Evolutionary conservation across 305 asterid genomes (phyloP).

Genomic region (Euphrasia arctica): DNA sequence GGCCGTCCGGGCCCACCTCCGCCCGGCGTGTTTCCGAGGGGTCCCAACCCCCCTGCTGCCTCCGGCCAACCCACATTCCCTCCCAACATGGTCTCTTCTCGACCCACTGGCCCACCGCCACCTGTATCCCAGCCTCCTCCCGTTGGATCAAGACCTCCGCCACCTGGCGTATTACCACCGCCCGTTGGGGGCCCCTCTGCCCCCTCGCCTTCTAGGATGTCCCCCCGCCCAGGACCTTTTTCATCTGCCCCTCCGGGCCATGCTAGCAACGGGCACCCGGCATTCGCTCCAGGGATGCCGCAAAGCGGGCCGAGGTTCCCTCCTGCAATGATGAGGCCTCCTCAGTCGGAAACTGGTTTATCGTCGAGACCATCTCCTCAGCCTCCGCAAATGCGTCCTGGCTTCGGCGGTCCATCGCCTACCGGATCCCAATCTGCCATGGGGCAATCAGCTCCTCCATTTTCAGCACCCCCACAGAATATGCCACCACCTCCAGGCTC

Average conservation of each 20-base stretch:
- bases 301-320: conserved; percentile 66
- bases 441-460: conserved; percentile 63
- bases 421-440: conserved; percentile 48
- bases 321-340: conserved; percentile 56
- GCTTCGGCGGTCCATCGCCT: conserved; percentile 62
- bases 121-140: conserved; percentile 60
- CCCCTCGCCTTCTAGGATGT: conserved; percentile 39
- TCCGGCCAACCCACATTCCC: conserved; percentile 51
- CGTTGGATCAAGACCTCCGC: conserved; percentile 71
- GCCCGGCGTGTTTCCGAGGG: conserved; percentile 69
- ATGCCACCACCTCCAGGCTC: conserved; percentile 67
- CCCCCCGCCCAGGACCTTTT: conserved; percentile 65
- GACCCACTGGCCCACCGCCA: conserved; percentile 67
- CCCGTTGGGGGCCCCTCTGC: conserved; percentile 46
- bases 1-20: conserved; percentile 76
- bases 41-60: conserved; percentile 48
- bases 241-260: conserved; percentile 44
- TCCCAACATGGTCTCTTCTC: conserved; percentile 39
- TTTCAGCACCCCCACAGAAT: conserved; percentile 49
- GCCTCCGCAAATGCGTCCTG: conserved; percentile 56
- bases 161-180: conserved; percentile 59
- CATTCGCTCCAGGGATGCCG: conserved; percentile 43
- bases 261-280: conserved; percentile 71
- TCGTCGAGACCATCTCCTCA: conserved; percentile 53
- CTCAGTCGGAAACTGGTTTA: conserved; percentile 44